Conservation (phyloP, 1,139 yeast genomes). For the Yamadazyma dushanensis region DNA sequence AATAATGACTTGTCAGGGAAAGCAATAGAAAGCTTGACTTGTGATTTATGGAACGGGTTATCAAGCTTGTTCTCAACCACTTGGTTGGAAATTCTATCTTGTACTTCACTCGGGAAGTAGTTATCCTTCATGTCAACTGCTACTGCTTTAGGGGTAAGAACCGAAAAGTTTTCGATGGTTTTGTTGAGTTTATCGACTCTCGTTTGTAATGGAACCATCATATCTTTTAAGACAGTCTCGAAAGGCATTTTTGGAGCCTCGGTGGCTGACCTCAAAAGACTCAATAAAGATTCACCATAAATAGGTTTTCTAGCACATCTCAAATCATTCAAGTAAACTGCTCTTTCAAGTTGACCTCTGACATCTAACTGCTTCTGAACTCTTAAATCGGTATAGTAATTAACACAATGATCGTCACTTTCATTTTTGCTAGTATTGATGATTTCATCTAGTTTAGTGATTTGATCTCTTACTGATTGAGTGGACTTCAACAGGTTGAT, state of each 20-base stretch:
- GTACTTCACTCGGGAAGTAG: conserved; percentile 41
- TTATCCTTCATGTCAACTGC: conserved; percentile 71
- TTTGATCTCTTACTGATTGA: conserved; percentile 42
- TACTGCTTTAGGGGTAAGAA: conserved; percentile 85
- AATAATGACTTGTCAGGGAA: conserved; percentile 92
- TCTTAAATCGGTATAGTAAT: conserved; percentile 60
- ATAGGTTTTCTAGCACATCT: conserved; percentile 60
- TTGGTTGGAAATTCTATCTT: conserved; percentile 33
- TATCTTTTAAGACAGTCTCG: conserved; percentile 21
- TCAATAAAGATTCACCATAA: conserved; percentile 50
- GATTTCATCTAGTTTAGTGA: conserved; percentile 36
- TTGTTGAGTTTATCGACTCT: conserved; percentile 49
- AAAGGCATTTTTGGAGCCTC: conserved; percentile 9
- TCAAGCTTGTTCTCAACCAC: conserved; percentile 40
- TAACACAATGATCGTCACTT: conserved; percentile 51
- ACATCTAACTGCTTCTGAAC: conserved; percentile 51
- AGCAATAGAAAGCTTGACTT: conserved; percentile 85
- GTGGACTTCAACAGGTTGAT: conserved; percentile 50
- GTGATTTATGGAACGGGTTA: conserved; percentile 78
- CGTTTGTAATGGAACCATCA: conserved; percentile 41
- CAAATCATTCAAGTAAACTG: conserved; percentile 61
- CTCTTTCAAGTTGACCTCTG: conserved; percentile 54
- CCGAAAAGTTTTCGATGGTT: conserved; percentile 72
- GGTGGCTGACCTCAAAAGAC: conserved; percentile 21
- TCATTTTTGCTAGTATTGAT: conserved; percentile 29